Evolutionary conservation across 73 alveolate species (phyloP), one percentile per base, ranked within the genome.

Genomic region (Paramecium caudatum): DNA sequence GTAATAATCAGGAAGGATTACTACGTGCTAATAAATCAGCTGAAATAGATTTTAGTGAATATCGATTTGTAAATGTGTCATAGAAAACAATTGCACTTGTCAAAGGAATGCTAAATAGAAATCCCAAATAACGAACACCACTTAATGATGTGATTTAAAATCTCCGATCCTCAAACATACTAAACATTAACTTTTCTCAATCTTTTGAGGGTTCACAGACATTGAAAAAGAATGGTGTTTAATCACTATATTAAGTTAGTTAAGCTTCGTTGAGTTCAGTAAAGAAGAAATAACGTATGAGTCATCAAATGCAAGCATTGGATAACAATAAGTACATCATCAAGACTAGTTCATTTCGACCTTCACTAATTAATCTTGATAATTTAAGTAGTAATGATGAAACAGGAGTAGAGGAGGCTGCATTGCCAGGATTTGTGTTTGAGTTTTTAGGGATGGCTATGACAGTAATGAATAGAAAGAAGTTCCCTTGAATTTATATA

Each of bases 11-110:
- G 17, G 47, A 90, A 19, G 93, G 47, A 10, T 16, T 90, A 7
- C 41, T 70, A 6, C 19, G 43, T 17, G 61, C 65, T 36, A 45
- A 90, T 36, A 47, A 90, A 46, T 8, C 15, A 23, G 41, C 93
- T 12, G 34, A 61, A n/a, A 41, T 90, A 21, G 74, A 90, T 82
- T 90, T 37, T 15, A 55, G 80, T 55, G 80, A 55, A 23, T 55
- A 55, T 55, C 30, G 80, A 10, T 55, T 55, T 55, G 80, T 55
- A 27, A 55, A 55, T 55, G 80, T 55, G 0, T 27, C 46, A 27
- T 10, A 55, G 30, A 55, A 55, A 55, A 55, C 80, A 3, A 17
- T 55, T 12, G 23, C 23, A 7, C n/a, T 55, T 7, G 43, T 55
- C 12, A 17, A 23, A 25, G 80, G 80, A 1, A 55, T 55, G 80